Base-by-base conservation (phyloP, 2,329 filamentous ascomycete genomes). In the Aspergillus sp. region DNA sequence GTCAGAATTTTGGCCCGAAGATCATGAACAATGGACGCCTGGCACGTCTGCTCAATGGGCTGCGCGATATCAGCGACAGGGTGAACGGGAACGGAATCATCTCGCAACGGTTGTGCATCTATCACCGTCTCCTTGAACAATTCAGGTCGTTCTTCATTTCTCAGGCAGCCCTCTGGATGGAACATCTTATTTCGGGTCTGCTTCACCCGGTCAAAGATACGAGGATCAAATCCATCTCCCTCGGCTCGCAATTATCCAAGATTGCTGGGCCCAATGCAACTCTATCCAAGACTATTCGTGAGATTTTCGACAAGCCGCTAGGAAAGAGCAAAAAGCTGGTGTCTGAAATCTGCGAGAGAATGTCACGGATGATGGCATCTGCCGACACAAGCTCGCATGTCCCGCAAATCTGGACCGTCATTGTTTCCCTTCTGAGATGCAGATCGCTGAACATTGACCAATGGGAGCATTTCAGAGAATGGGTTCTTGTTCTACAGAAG, bases 391-490 rank as follows among this genome's bases (percentile, higher is more conserved):
- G 80, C 7, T 66, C 76, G 0, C 75, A 81, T 35, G 90, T 95
- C 0, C 90, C 93, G 5, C 86, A 90, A 55, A 88, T 97, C 19
- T 97, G 91, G 91, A 86, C 86, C 49, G 80, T 89, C 32, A 74
- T 95, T 2, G 81, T 91, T 5, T 76, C 95, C 2, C 82, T 95
- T 47, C 74, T 96, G 43, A 82, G 86, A 46, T 74, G 68, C 52
- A 70, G 82, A 70, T 67, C 82, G 65, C 54, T 75, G 74, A 60
- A 82, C 73, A 54, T 83, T 63, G 71, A 79, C 22, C 66, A 72
- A 33, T 97, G 91, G 87, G 76, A 84, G 27, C 81, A 86, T 60
- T 82, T 89, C 53, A 79, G 76, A 23, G 75, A 79, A 5, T 96
- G 89, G 86, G 74, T 96, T 6, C 77, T 79, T 27, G 77, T 95